These are phyloP conservation scores for Colletotrichum horii DNA, from an alignment of 2,329 filamentous ascomycete species.

Conservation along the genomic window DNA sequence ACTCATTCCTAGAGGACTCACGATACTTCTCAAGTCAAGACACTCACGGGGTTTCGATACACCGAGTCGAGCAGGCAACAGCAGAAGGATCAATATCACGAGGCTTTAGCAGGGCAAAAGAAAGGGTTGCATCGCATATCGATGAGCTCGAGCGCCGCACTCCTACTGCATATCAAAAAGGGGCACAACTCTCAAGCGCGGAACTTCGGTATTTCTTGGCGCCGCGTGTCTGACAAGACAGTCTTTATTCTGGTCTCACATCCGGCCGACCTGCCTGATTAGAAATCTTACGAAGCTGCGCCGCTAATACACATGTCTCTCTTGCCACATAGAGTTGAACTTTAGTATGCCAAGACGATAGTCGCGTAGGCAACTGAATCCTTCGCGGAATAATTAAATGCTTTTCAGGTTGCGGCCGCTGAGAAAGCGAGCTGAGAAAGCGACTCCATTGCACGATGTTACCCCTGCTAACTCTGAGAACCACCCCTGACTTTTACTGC, in stretches of 20 bases:
- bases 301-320: neutral
- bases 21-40: neutral
- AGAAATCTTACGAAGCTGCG: neutral
- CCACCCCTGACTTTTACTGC: neutral
- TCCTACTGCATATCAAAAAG: neutral
- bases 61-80: neutral
- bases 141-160: neutral
- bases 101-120: neutral
- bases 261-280: neutral
- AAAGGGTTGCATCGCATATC: neutral
- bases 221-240: neutral
- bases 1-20: neutral
- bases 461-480: neutral
- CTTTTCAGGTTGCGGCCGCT: neutral
- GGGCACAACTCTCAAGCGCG: neutral
- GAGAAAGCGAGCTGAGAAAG: neutral
- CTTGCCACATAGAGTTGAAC: neutral
- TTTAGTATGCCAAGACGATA: neutral
- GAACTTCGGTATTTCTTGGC: neutral
- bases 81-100: neutral
- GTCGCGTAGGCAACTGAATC: neutral
- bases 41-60: neutral
- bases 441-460: neutral
- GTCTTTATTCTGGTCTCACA: neutral
- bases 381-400: neutral